Evolutionary conservation across 805 yeast species (phyloP), one percentile per base, ranked within the genome.

Genomic region (Candida oleophila): DNA sequence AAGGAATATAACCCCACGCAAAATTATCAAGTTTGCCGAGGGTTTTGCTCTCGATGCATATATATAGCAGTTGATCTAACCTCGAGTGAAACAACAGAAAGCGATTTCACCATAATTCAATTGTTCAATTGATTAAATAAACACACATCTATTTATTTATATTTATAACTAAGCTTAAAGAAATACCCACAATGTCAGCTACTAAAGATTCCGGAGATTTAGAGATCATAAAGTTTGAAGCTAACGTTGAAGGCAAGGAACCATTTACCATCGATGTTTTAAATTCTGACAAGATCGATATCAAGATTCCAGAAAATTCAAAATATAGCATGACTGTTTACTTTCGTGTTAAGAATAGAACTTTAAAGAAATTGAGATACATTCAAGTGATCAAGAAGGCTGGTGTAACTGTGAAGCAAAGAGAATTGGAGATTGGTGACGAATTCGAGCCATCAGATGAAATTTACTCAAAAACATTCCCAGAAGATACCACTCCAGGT

Each of bases 291-390:
- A 50, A 56, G 20, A 57, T 68, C 42, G 53, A 58, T 19, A 47
- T 69, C 52, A 52, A 53, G 44, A 62, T 71, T 44, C 75, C 76
- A 5, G 76, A 69, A 53, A 62, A 57, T 39, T 57, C 71, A 22
- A 65, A 62, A 46, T 71, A 68, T 50, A 44, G 41, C 38, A 60
- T 60, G 45, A 62, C 69, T 16, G 54, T 71, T 25, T 61, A 64
- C 42, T 71, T 71, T 54, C 54, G 51, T 38, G 73, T 64, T 20
- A 57, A 55, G 49, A 55, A 59, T 43, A 59, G 54, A 38, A 50
- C 59, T 20, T 54, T 71, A 49, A 59, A 59, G 40, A 50, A 68
- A 42, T 58, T 71, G 42, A 55, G 53, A 36, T 68, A 68, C 53
- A 68, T 61, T 48, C 73, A 68, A 51, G 65, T 61, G 9, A 62